Percentiles rank a stretch among this genome's conserved stretches.
Conservation (phyloP, 1,139 yeast genomes). For the Yamadazyma buinensis region DNA sequence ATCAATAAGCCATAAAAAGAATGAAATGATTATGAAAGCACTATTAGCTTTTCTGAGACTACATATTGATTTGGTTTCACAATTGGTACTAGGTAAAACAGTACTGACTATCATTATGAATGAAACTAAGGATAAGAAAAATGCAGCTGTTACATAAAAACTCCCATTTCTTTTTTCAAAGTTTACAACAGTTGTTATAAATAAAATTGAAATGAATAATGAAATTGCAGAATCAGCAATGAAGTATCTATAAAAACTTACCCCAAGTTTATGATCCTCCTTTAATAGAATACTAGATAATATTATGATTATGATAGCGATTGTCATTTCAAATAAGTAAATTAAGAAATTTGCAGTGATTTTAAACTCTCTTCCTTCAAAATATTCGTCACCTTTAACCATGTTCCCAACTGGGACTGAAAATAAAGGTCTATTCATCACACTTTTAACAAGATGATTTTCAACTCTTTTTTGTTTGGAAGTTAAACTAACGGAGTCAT, state of each 20-base stretch:
- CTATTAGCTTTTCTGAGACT: slow-evolving; percentile 33
- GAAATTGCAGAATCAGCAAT: slow-evolving; percentile 38
- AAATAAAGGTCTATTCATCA: slow-evolving; percentile 35
- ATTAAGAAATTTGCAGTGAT: slow-evolving; percentile 30
- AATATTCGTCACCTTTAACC: slow-evolving; percentile 16
- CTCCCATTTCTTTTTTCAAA: slow-evolving; percentile 43
- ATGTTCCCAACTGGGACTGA: slow-evolving; percentile 12
- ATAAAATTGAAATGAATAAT: slow-evolving; percentile 30
- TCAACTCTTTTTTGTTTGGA: slow-evolving; percentile 28
- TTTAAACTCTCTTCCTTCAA: slow-evolving; percentile 16
- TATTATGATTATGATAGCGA: slow-evolving; percentile 31
- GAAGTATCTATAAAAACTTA: slow-evolving; percentile 33
- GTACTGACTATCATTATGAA: slow-evolving; percentile 28
- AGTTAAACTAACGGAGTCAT: slow-evolving; percentile 14
- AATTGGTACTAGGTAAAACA: slow-evolving; percentile 21
- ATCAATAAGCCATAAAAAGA: slow-evolving; percentile 39
- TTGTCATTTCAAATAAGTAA: slow-evolving; percentile 32
- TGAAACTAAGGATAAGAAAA: slow-evolving; percentile 30
- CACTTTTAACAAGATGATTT: slow-evolving; percentile 27
- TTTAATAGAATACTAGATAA: slow-evolving; percentile 25
- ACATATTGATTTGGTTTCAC: slow-evolving; percentile 24
- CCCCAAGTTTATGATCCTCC: slow-evolving; percentile 20
- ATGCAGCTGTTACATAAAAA: slow-evolving; percentile 37
- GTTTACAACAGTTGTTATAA: slow-evolving; percentile 32
- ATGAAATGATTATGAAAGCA: slow-evolving; percentile 36